phyloP scores from a whole-genome alignment of 2,329 filamentous ascomycete genomes.

The Plenodomus lindquistii region DNA sequence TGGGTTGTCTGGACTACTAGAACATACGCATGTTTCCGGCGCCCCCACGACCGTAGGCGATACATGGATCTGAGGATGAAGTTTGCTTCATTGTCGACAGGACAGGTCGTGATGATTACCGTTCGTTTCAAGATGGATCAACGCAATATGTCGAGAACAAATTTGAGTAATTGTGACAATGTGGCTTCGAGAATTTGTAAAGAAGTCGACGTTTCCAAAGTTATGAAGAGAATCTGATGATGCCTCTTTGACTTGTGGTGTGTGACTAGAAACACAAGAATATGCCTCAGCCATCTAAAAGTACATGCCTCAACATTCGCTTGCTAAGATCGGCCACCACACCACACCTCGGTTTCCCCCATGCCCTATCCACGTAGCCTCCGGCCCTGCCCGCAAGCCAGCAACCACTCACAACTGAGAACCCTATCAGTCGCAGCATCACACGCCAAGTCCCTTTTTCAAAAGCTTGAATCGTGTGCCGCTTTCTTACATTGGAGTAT shows the following conservation, averaged over 20 bases:
- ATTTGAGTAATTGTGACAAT: not conserved
- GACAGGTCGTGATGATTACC: not conserved
- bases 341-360: not conserved
- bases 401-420: not conserved
- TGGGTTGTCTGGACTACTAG: not conserved
- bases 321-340: not conserved
- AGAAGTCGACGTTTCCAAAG: too few species aligned
- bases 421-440: slow-evolving; percentile 5
- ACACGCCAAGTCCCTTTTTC: not conserved
- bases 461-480: slow-evolving; percentile 1
- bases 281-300: not conserved
- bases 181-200: too few species aligned
- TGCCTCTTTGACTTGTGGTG: not conserved
- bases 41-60: slow-evolving; percentile 15
- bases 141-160: not conserved
- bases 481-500: not conserved
- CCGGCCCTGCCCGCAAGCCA: slow-evolving; percentile 3
- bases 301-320: not conserved
- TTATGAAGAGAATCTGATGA: too few species aligned
- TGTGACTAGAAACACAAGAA: not conserved
- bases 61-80: slow-evolving; percentile 4
- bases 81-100: not conserved
- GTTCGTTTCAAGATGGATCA: not conserved
- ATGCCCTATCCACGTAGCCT: not conserved
- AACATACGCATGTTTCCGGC: slow-evolving; percentile 17